These are phyloP conservation scores for Solidago caesia DNA, from an alignment of 129 eudicot genomes.

Conservation along the genomic window DNA sequence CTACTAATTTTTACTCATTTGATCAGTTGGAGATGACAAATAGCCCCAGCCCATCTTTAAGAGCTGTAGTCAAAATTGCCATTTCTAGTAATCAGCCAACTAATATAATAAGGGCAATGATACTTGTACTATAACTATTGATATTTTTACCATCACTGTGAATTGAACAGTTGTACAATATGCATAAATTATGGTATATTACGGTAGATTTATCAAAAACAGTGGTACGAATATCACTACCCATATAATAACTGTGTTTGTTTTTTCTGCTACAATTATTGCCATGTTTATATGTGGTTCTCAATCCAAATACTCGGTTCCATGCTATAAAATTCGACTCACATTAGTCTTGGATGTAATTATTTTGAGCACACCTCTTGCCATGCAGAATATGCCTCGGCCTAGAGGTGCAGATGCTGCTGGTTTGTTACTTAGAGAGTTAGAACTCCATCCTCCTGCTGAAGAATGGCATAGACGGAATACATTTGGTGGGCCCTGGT, in stretches of 20 bases:
- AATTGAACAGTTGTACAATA: no score
- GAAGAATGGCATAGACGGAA: slow-evolving; percentile 97
- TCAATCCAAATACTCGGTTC: neutral
- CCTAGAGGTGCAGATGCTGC: slow-evolving; percentile 99
- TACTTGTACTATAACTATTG: no score
- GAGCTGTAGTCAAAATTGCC: neutral
- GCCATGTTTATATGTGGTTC: neutral
- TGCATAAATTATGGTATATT: no score
- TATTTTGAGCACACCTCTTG: slow-evolving; percentile 9
- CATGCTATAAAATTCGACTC: slow-evolving; percentile 1
- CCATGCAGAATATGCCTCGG: slow-evolving; percentile 87
- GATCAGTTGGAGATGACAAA: neutral
- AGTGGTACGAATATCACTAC: no score
- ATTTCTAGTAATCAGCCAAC: neutral
- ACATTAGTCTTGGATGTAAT: neutral
- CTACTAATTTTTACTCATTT: no score
- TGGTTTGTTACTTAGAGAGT: slow-evolving; percentile 83
- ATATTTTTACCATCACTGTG: no score
- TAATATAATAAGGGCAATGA: no score
- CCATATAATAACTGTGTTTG: neutral
- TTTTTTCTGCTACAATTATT: neutral
- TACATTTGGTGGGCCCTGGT: slow-evolving; percentile 99
- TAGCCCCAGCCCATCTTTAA: neutral
- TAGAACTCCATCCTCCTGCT: slow-evolving; percentile 98
- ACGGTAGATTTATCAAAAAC: no score